phyloP scores from a whole-genome alignment of 2,329 filamentous ascomycete species.

The Phymatotrichopsis omnivora region DNA sequence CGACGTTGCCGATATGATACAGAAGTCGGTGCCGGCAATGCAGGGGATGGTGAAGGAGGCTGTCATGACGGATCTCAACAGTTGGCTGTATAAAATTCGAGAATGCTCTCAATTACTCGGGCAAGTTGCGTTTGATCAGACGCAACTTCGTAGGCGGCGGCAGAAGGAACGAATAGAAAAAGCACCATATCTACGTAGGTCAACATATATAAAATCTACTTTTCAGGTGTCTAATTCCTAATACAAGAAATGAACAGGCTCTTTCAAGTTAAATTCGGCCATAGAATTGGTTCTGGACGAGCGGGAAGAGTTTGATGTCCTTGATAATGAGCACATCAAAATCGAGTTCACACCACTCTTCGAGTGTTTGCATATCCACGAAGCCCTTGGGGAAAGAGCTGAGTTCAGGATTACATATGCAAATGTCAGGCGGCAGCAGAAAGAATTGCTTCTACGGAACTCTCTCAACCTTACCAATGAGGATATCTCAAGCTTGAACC shows the following conservation, averaged over 20 bases:
- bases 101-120: slow-evolving; percentile 94
- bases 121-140: slow-evolving; percentile 94
- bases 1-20: slow-evolving; percentile 89
- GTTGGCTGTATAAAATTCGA: slow-evolving; percentile 88
- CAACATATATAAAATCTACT: too few relatives aligned
- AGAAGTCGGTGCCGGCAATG: slow-evolving; percentile 85
- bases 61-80: slow-evolving; percentile 94
- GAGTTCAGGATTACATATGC: slow-evolving; percentile 86
- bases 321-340: slow-evolving; percentile 89
- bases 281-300: slow-evolving; percentile 95
- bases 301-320: slow-evolving; percentile 84
- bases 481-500: slow-evolving; percentile 72
- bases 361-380: slow-evolving; percentile 91
- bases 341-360: slow-evolving; percentile 92
- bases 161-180: slow-evolving; percentile 74
- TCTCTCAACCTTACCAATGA: slow-evolving; percentile 69
- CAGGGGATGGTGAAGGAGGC: slow-evolving; percentile 90
- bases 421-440: slow-evolving; percentile 80
- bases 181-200: slow-evolving; percentile 56
- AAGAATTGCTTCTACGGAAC: slow-evolving; percentile 73
- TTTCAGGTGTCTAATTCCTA: too few relatives aligned
- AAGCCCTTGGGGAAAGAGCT: slow-evolving; percentile 83
- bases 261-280: slow-evolving; percentile 88
- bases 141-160: slow-evolving; percentile 70
- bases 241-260: too few relatives aligned